Base-by-base conservation (phyloP, 495 filamentous ascomycete genomes). In the Neurospora sp. region DNA sequence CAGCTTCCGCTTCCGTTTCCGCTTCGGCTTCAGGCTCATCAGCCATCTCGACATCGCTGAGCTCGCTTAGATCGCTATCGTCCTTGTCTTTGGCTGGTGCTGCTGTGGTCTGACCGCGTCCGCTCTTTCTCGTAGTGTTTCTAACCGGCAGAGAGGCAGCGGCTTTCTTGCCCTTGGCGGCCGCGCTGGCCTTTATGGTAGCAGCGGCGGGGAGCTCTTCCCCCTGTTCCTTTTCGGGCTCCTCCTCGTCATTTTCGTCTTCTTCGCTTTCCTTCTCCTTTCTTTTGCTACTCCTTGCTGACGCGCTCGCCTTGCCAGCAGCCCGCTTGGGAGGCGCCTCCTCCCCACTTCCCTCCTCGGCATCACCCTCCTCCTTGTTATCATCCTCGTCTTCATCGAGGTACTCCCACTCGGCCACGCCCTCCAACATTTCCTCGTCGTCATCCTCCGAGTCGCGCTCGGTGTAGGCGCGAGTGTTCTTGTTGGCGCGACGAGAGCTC, bases 371-470 rank as follows among this genome's bases (percentile, higher is more conserved):
- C 35, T 71, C 37, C 18, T 38, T 53, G 16, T 71, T 20, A 4
- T 74, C 48, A 8, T 42, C 41, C 37, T 70, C 40, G 39, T 73
- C 72, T 3, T 79, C 75, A 39, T 82, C 77, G 31, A 80, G 80
- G 70, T 88, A 88, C 35, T 85, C 84, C 86, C 86, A 88, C 78
- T 82, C 77, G 4, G 86, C 85, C 11, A 88, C 86, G 8, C 86
- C 86, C 42, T 83, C 83, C 31, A 85, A 75, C 86, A 88, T 88
- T 72, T 89, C 87, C 78, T 88, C 83, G 42, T 89, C 88, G 68
- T 87, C 86, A 40, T 85, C 86, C 4, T 80, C 81, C 40, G 81
- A 82, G 44, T 88, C 88, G 61, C 85, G 81, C 76, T 88, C 86
- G 7, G 83, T 82, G 72, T 88, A 88, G 27, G 53, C 6, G 31